phyloP scores from a whole-genome alignment of 495 filamentous ascomycete species.

The Glutinoglossum americanum region DNA sequence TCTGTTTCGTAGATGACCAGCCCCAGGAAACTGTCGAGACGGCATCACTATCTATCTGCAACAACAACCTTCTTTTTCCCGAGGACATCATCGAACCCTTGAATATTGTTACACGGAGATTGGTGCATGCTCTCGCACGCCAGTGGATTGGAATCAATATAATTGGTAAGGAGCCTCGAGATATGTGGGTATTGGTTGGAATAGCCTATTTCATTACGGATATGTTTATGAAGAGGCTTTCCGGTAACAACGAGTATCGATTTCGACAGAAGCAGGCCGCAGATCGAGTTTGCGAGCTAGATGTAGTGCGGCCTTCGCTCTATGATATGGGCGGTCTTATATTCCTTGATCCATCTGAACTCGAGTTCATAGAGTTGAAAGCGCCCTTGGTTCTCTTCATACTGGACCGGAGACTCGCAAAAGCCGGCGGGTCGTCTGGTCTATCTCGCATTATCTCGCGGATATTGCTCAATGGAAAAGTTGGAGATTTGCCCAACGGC shows the following conservation, averaged over 20 bases:
- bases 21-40: constrained; percentile 46
- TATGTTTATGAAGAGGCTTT: constrained; percentile 67
- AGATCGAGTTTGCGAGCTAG: constrained; percentile 60
- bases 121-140: constrained; percentile 68
- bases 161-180: constrained; percentile 52
- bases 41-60: constrained; percentile 74
- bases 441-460: constrained; percentile 66
- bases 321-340: constrained; percentile 57
- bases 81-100: constrained; percentile 63
- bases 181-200: constrained; percentile 82
- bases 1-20: constrained; percentile 86
- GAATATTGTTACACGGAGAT: constrained; percentile 47
- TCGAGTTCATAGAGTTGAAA: constrained; percentile 81
- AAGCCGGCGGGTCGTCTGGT: constrained; percentile 62
- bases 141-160: constrained; percentile 90
- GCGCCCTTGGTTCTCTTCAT: constrained; percentile 84
- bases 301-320: constrained; percentile 65
- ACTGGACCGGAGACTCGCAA: constrained; percentile 71
- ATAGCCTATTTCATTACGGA: constrained; percentile 87
- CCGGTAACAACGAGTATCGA: constrained; percentile 83
- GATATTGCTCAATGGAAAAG: constrained; percentile 62
- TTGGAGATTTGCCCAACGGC: constrained; percentile 49
- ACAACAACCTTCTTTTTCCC: constrained; percentile 63
- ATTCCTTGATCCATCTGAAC: constrained; percentile 56
- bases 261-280: constrained; percentile 74